These are phyloP conservation scores for Thalia dealbata DNA, from an alignment of 176 grass and related monocot genomes.

Conservation along the genomic window DNA sequence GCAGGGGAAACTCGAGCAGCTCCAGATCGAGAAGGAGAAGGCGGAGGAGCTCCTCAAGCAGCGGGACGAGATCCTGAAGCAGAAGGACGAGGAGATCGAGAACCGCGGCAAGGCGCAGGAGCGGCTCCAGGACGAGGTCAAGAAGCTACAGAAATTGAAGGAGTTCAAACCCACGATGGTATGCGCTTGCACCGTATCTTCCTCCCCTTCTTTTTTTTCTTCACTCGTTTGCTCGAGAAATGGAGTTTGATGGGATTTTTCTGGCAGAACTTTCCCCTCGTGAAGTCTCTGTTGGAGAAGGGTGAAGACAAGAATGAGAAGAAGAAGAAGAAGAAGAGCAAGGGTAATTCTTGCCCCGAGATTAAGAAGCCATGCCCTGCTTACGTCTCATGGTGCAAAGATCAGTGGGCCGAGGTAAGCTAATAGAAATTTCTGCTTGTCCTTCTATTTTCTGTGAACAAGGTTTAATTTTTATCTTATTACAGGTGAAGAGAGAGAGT, in stretches of 20 bases:
- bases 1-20: slow-evolving; percentile 53
- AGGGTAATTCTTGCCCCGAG: slow-evolving; percentile 28
- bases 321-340: slow-evolving; percentile 73
- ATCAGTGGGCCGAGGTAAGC: slow-evolving; percentile 68
- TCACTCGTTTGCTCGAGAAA: accelerated
- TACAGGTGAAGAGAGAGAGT: slow-evolving; percentile 57
- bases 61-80: slow-evolving; percentile 50
- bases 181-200: background rate
- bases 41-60: slow-evolving; percentile 64
- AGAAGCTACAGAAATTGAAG: slow-evolving; percentile 73
- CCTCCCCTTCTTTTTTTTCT: background rate
- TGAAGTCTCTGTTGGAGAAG: slow-evolving; percentile 50
- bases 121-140: slow-evolving; percentile 53
- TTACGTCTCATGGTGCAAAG: slow-evolving; percentile 68
- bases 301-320: slow-evolving; percentile 38
- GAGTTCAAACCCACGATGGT: slow-evolving; percentile 97
- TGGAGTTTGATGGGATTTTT: background rate
- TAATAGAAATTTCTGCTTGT: background rate
- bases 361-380: slow-evolving; percentile 63
- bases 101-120: slow-evolving; percentile 40
- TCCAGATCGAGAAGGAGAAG: slow-evolving; percentile 72
- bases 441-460: background rate
- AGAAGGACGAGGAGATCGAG: slow-evolving; percentile 73
- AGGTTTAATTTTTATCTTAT: background rate
- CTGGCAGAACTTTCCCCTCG: slow-evolving; percentile 47